Conservation (phyloP, 2,329 filamentous ascomycete species). For the Aspergillus phoenicis region DNA sequence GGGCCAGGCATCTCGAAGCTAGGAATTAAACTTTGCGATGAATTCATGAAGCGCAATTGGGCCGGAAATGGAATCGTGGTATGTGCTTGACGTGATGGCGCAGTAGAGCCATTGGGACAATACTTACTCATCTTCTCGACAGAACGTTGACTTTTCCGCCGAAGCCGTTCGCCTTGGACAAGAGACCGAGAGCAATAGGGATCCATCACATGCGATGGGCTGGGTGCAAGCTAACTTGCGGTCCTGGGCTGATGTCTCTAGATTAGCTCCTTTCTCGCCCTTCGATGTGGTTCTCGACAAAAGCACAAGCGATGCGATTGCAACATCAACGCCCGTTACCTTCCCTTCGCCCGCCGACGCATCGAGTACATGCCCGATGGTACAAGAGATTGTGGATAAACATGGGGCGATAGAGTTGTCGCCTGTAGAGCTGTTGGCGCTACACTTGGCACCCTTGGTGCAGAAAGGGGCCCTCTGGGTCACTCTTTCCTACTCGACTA, state of each 20-base stretch:
- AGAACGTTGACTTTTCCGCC: constrained; percentile 43
- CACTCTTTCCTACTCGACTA: constrained; percentile 37
- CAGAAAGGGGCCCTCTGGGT: constrained; percentile 33
- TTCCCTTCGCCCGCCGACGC: constrained; percentile 18
- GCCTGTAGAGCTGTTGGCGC: constrained; percentile 38
- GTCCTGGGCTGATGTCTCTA: constrained; percentile 34
- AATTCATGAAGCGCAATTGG: constrained; percentile 31
- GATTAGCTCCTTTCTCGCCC: constrained; percentile 28
- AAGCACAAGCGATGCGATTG: constrained; percentile 43
- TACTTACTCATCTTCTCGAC: neutral
- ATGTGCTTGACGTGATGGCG: constrained; percentile 11
- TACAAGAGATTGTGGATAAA: constrained; percentile 21
- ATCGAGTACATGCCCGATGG: constrained; percentile 24
- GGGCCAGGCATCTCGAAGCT: constrained; percentile 39
- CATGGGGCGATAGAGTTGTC: constrained; percentile 23
- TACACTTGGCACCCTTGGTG: constrained; percentile 37
- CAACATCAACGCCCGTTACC: constrained; percentile 27
- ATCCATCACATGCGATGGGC: constrained; percentile 30
- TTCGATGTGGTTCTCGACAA: constrained; percentile 41
- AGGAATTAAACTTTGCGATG: constrained; percentile 34
- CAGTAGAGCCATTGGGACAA: neutral
- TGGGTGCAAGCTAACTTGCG: constrained; percentile 36
- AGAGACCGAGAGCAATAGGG: constrained; percentile 25
- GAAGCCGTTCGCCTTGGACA: constrained; percentile 41
- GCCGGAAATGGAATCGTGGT: constrained; percentile 36